A percentile compares a stretch with the other conserved stretches of the same genome.
Conservation (phyloP, 2,329 filamentous ascomycete genomes). For the Trichoderma sp. region DNA sequence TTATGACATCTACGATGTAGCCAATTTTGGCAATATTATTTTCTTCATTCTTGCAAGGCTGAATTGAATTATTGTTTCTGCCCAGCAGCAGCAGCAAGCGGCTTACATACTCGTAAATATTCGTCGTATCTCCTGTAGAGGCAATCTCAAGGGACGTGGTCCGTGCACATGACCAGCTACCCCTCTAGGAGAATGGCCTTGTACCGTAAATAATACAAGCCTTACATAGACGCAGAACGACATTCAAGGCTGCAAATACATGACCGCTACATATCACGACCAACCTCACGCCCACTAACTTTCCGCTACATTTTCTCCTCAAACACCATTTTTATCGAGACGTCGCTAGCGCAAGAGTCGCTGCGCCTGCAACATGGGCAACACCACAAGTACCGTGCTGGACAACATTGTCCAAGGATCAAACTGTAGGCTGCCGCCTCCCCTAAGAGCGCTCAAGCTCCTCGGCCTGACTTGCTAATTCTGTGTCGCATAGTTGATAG, state of each 20-base stretch:
- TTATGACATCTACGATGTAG: not conserved
- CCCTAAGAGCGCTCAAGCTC: not conserved
- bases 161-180: slow-evolving; percentile 24
- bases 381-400: slow-evolving; percentile 72
- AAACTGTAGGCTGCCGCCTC: slow-evolving; percentile 68
- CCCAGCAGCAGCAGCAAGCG: not conserved
- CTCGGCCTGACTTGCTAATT: not conserved
- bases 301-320: not conserved
- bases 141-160: slow-evolving; percentile 11
- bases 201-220: not conserved
- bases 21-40: not conserved
- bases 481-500: slow-evolving; percentile 70
- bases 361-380: slow-evolving; percentile 55
- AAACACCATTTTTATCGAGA: not conserved
- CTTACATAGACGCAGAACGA: not conserved
- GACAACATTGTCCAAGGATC: slow-evolving; percentile 96
- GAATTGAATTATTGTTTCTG: not conserved
- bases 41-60: not conserved
- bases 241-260: not conserved
- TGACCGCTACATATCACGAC: not conserved
- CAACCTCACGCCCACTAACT: not conserved
- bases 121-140: not conserved
- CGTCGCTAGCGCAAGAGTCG: not conserved
- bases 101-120: not conserved
- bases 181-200: slow-evolving; percentile 17